These are phyloP conservation scores for Salinomyces thailandicus DNA, from an alignment of 2,329 filamentous ascomycete genomes.

Conservation along the genomic window DNA sequence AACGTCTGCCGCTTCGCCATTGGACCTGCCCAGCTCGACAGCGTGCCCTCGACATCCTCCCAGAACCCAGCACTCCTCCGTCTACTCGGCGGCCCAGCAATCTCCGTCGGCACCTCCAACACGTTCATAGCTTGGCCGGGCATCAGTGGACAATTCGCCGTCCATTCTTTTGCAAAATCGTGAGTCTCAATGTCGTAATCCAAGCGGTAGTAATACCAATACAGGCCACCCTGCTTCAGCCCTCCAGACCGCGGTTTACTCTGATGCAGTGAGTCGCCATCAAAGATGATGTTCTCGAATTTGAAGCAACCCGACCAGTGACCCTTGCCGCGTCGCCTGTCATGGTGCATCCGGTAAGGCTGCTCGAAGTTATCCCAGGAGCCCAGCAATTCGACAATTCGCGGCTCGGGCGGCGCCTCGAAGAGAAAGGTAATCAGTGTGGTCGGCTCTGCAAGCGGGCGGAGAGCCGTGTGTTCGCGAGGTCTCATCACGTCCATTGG, in stretches of 20 bases:
- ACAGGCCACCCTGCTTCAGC: constrained; percentile 83
- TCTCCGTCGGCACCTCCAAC: constrained; percentile 65
- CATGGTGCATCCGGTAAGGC: constrained; percentile 70
- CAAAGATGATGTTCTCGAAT: constrained; percentile 76
- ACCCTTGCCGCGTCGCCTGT: constrained; percentile 59
- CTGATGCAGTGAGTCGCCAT: constrained; percentile 51
- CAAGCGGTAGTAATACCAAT: constrained; percentile 94
- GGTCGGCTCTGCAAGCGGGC: constrained; percentile 23
- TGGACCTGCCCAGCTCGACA: constrained; percentile 6
- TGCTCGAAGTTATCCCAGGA: constrained; percentile 92
- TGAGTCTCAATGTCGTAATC: constrained; percentile 68
- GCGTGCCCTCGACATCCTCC: constrained; percentile 15
- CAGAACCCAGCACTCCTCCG: constrained; percentile 21
- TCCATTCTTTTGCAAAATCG: constrained; percentile 61
- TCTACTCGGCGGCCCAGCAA: constrained; percentile 16
- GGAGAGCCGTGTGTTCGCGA: background rate
- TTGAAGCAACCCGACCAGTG: constrained; percentile 83
- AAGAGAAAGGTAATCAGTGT: constrained; percentile 31
- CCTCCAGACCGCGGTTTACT: constrained; percentile 58
- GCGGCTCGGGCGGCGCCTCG: constrained; percentile 40
- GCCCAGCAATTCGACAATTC: constrained; percentile 69
- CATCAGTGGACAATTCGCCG: constrained; percentile 70
- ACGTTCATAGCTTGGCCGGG: constrained; percentile 84
- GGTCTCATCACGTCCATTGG: background rate
- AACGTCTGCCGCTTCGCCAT: constrained; percentile 14